phyloP scores from a whole-genome alignment of 2,329 filamentous ascomycete genomes.

The Botrytis squamosa region DNA sequence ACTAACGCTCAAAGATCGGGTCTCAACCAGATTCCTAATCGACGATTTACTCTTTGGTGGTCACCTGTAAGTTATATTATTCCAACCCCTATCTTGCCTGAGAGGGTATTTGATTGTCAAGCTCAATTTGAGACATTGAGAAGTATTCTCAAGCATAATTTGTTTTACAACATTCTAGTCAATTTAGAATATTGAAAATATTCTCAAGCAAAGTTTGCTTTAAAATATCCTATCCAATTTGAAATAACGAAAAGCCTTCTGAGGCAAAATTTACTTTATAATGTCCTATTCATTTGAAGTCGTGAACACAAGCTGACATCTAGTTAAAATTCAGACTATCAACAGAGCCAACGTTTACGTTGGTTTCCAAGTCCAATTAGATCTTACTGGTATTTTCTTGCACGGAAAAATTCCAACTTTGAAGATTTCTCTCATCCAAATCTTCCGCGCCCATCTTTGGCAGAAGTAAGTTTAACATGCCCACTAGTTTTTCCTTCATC shows the following conservation, averaged over 20 bases:
- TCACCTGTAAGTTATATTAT: constrained; percentile 80
- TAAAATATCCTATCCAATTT: background rate
- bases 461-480: constrained; percentile 62
- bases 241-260: background rate
- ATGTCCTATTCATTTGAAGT: background rate
- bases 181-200: background rate
- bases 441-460: constrained; percentile 99
- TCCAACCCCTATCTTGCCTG: background rate
- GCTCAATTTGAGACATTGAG: background rate
- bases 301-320: constrained; percentile 1
- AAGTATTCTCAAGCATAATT: background rate
- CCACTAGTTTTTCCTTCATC: background rate
- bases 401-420: constrained; percentile 98
- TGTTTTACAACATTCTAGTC: background rate
- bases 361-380: constrained; percentile 97
- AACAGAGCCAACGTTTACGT: constrained; percentile 97
- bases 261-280: background rate
- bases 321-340: constrained; percentile 60
- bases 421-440: constrained; percentile 97
- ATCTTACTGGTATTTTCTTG: constrained; percentile 97
- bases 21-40: constrained; percentile 97
- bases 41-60: constrained; percentile 99
- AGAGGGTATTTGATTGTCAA: background rate
- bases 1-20: constrained; percentile 96
- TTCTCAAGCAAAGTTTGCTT: background rate